Evolutionary conservation across 495 filamentous ascomycete species (phyloP), one percentile per base, ranked within the genome.

Genomic region (Zalerion maritima): DNA sequence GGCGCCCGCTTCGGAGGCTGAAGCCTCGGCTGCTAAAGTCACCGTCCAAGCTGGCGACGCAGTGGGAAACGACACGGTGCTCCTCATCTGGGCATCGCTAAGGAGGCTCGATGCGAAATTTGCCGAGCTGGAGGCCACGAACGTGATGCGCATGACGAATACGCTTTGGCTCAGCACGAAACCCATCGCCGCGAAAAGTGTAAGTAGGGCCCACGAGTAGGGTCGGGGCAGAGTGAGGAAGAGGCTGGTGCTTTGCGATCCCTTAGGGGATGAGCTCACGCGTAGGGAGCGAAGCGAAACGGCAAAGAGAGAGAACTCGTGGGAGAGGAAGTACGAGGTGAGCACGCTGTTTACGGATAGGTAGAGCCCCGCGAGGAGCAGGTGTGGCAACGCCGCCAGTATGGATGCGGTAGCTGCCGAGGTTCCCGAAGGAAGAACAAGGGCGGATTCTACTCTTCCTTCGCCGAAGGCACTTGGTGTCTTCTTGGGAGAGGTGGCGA

Each of bases 231-330:
- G 45, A 1, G 58, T 58, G 4, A 62, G 46, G 38, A 49, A 54
- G 0, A 60, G 38, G 6, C 50, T 54, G 5, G 50, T 49, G 0
- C 18, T 41, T 35, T 64, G 60, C 5, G 34, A 31, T 20, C 56
- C 55, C 27, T 40, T 36, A 0, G 50, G 34, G 22, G 36, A 24
- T 7, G 38, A 41, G 12, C 52, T 57, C 16, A 64, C 47, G 30
- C 60, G 50, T 12, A 64, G 48, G 3, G 50, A 29, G 2, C 29
- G 43, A 7, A 43, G 35, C 13, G 34, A 27, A 2, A 47, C 24
- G 0, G 53, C 58, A 36, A 57, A 60, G 17, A 44, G 49, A 3
- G 50, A 49, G 9, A 52, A 50, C 32, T 64, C 60, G 47, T 58
- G 54, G 9, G 55, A 58, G 23, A 60, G 41, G 35, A 39, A 54